These are phyloP conservation scores for Tylopilus vinaceipallidus DNA, from an alignment of 768 basidiomycete species.

Conservation along the genomic window DNA sequence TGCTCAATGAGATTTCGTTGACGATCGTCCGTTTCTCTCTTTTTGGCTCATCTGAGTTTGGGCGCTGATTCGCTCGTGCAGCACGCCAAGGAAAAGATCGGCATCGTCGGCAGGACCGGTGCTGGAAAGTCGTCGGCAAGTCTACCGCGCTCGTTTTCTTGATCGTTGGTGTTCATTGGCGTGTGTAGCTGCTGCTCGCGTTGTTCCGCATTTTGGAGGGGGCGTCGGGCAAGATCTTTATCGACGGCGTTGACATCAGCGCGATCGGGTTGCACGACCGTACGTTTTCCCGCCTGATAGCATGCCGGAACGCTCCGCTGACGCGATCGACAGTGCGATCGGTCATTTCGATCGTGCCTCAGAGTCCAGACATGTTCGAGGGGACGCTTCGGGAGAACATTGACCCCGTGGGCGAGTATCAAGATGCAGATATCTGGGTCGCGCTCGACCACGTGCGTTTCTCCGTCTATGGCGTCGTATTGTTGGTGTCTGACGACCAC, in stretches of 20 bases:
- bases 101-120: constrained; percentile 85
- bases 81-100: constrained; percentile 81
- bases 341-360: constrained; percentile 83
- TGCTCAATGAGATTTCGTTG: constrained; percentile 74
- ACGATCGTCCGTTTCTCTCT: constrained; percentile 48
- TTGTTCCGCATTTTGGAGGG: constrained; percentile 80
- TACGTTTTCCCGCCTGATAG: constrained; percentile 1
- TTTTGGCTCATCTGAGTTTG: no score
- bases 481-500: background rate
- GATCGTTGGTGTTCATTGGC: background rate
- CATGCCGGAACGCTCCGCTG: background rate
- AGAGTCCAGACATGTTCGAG: constrained; percentile 69
- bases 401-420: constrained; percentile 74
- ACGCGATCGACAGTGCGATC: constrained; percentile 52
- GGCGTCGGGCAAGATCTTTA: constrained; percentile 57
- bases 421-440: constrained; percentile 83
- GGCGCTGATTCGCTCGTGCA: constrained; percentile 27
- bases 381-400: constrained; percentile 84
- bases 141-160: background rate
- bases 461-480: no score
- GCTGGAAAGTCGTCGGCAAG: constrained; percentile 74
- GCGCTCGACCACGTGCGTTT: constrained; percentile 65
- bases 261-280: constrained; percentile 69
- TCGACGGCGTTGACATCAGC: constrained; percentile 77
- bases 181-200: constrained; percentile 55